Conservation (phyloP, 768 basidiomycete genomes). For the Xanthoconium purpureum region DNA sequence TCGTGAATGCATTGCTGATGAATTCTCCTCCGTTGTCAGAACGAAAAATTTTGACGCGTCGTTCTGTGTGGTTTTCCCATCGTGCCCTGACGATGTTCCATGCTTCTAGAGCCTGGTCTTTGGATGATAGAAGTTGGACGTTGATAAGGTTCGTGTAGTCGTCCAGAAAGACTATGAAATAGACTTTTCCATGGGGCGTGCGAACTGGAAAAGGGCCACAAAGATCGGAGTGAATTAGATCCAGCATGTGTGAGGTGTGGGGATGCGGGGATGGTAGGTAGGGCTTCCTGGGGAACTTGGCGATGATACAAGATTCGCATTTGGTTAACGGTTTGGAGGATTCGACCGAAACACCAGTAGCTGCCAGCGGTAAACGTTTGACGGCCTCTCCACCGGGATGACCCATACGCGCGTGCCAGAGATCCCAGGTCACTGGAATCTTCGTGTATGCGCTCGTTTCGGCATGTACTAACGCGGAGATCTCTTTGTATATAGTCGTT, state of each 20-base stretch:
- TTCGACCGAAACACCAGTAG: neutral
- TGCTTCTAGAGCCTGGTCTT: neutral
- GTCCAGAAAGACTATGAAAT: slow-evolving; percentile 18
- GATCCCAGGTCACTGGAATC: neutral
- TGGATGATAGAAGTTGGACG: neutral
- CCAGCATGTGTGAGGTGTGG: slow-evolving; percentile 2
- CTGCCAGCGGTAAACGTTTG: rapidly evolving
- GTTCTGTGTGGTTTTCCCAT: neutral
- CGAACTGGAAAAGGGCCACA: slow-evolving; percentile 25
- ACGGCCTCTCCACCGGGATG: neutral
- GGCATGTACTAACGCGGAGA: no score
- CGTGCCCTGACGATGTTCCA: neutral
- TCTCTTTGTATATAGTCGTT: no score
- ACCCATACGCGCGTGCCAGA: neutral
- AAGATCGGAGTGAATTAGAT: slow-evolving; percentile 26
- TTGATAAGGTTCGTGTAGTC: slow-evolving; percentile 5
- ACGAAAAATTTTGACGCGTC: neutral
- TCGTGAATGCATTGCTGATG: neutral
- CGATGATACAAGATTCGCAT: neutral
- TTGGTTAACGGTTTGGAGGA: rapidly evolving
- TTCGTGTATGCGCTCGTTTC: neutral
- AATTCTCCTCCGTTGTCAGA: neutral
- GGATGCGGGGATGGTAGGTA: neutral
- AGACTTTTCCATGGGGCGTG: slow-evolving; percentile 13
- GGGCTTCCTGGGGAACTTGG: neutral